Evolutionary conservation across 352 stramenopile species (phyloP), one percentile per base, ranked within the genome.

Genomic region (Elongisporangium prolatum): DNA sequence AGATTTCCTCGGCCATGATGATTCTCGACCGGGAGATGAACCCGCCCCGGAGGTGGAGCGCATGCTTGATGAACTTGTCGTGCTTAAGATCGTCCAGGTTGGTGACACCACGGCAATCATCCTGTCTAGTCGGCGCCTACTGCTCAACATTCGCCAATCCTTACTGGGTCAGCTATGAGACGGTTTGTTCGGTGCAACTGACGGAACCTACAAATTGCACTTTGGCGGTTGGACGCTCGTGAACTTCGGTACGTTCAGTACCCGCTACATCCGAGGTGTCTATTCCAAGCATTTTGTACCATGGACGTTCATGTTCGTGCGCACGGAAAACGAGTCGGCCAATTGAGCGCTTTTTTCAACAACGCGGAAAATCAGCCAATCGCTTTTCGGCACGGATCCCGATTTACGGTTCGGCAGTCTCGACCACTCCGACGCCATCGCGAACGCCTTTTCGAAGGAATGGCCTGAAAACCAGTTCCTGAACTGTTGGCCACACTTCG

Each of bases 241-340:
- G 13, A 51, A 1, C 3, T 28, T 67, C 22, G 60, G 54, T 0
- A 52, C 60, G 9, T 67, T 57, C 50, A 17, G 21, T 1, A 59
- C 37, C 21, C 20, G 50, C 2, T 67, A 56, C 50, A 55, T 21
- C 1, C 3, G 7, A 21, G 24, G 40, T 51, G 34, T 21, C 14
- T 67, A 62, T 55, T 52, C 34, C 10, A 67, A 67, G 44, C 52
- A 61, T 20, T 67, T 62, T 28, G 21, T 62, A 11, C 60, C 55
- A 0, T 67, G 60, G 60, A 44, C 24, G 20, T 62, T 59, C 17
- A 55, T 62, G 44, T 67, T 67, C 38, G 55, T 62, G 0, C 54
- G 55, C 4, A 64, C 57, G 0, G 57, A 68, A 22, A 47, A 61
- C 24, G 20, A 54, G 25, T 52, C 48, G 14, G 62, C 57, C 0